phyloP scores from a whole-genome alignment of 2,329 filamentous ascomycete genomes.

The Aureobasidium pullulans region DNA sequence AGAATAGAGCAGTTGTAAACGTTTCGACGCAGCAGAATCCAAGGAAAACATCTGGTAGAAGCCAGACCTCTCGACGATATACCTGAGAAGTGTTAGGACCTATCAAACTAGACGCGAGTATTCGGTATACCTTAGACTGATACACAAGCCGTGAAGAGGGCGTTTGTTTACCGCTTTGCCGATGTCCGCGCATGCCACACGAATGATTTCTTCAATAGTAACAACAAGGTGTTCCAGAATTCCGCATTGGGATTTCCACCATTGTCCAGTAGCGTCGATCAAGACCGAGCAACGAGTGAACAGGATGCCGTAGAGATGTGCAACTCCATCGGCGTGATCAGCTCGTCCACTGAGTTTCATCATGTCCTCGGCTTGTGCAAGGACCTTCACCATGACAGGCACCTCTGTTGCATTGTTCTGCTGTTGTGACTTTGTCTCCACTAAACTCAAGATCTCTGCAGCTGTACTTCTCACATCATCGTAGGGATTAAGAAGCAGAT shows the following conservation, averaged over 20 bases:
- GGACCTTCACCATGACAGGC: background rate
- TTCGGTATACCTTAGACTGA: constrained; percentile 23
- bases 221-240: constrained; percentile 53
- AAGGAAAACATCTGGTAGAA: constrained; percentile 10
- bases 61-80: constrained; percentile 38
- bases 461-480: constrained; percentile 71
- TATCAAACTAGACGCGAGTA: too few relatives aligned
- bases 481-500: constrained; percentile 81
- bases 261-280: constrained; percentile 15
- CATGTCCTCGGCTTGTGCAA: constrained; percentile 40
- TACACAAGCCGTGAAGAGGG: constrained; percentile 37
- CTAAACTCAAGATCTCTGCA: constrained; percentile 42
- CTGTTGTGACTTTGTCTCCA: constrained; percentile 20
- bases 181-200: constrained; percentile 56
- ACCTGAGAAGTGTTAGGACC: constrained; percentile 27
- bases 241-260: constrained; percentile 33
- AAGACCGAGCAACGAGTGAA: constrained; percentile 33
- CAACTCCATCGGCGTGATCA: constrained; percentile 87
- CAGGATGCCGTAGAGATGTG: constrained; percentile 64
- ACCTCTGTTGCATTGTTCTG: background rate
- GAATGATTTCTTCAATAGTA: constrained; percentile 58
- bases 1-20: background rate
- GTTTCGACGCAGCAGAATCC: background rate
- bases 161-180: constrained; percentile 48
- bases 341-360: constrained; percentile 70